These are phyloP conservation scores for Phanerochaete carnosa DNA, from an alignment of 768 basidiomycete species.

Conservation along the genomic window DNA sequence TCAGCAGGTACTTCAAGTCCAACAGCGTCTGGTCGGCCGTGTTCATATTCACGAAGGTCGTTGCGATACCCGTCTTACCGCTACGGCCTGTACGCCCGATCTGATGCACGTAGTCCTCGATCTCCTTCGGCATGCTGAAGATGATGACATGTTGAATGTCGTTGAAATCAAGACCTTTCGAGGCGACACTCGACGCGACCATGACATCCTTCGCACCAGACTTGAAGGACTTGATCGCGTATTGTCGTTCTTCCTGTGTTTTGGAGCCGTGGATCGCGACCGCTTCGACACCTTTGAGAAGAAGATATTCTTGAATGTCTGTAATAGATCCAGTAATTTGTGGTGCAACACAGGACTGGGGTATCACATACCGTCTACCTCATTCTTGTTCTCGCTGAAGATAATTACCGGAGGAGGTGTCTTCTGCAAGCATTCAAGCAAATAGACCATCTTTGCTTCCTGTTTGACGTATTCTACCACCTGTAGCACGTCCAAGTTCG, in stretches of 20 bases:
- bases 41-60: slow-evolving; percentile 98
- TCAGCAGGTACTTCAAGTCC: slow-evolving; percentile 93
- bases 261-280: slow-evolving; percentile 99
- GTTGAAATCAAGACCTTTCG: slow-evolving; percentile 97
- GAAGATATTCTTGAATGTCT: slow-evolving; percentile 98
- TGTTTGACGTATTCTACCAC: slow-evolving; percentile 99
- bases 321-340: neutral
- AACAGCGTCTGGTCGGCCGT: slow-evolving; percentile 94
- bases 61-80: slow-evolving; percentile 98
- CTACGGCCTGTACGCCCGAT: slow-evolving; percentile 97
- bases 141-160: slow-evolving; percentile 99
- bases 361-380: slow-evolving; percentile 85
- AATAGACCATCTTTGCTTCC: slow-evolving; percentile 99
- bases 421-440: slow-evolving; percentile 96
- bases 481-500: slow-evolving; percentile 93
- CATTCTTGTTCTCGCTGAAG: slow-evolving; percentile 99
- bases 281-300: slow-evolving; percentile 96
- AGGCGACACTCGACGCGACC: slow-evolving; percentile 98
- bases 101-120: slow-evolving; percentile 99
- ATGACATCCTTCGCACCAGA: slow-evolving; percentile 97
- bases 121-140: slow-evolving; percentile 99
- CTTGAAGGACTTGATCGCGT: slow-evolving; percentile 98
- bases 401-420: slow-evolving; percentile 97
- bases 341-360: neutral
- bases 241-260: slow-evolving; percentile 97